These are phyloP conservation scores for Emmonsiellopsis sp. DNA, from an alignment of 2,329 filamentous ascomycete genomes.

Conservation along the genomic window DNA sequence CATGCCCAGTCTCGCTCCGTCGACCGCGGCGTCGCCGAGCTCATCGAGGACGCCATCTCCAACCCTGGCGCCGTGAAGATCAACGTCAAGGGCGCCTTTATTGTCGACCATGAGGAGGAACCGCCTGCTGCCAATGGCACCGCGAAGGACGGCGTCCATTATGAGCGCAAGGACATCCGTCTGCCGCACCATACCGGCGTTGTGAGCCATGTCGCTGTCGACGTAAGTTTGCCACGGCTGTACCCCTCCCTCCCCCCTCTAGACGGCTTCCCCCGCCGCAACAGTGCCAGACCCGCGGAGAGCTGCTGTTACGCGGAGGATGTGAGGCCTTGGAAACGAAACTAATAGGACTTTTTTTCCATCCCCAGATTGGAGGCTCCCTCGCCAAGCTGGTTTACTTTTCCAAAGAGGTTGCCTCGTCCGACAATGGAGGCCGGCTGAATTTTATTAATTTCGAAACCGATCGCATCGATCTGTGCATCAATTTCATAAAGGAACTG, in stretches of 20 bases:
- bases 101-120: conserved; percentile 69
- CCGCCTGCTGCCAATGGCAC: conserved; percentile 25
- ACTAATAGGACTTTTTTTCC: background rate
- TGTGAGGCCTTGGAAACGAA: background rate
- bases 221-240: conserved; percentile 51
- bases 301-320: too few species aligned
- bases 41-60: conserved; percentile 41
- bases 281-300: too few species aligned
- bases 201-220: conserved; percentile 92
- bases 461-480: conserved; percentile 83
- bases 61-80: conserved; percentile 71
- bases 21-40: conserved; percentile 17
- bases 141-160: conserved; percentile 49
- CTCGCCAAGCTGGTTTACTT: conserved; percentile 97
- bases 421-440: conserved; percentile 74
- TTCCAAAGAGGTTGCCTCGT: conserved; percentile 72
- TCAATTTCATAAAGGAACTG: conserved; percentile 80
- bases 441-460: conserved; percentile 98
- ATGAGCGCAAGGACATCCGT: conserved; percentile 88
- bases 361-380: conserved; percentile 79
- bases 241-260: background rate
- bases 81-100: conserved; percentile 93
- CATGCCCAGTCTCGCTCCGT: conserved; percentile 17
- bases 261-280: background rate
- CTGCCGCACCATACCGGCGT: conserved; percentile 90